Evolutionary conservation across 2,329 filamentous ascomycete genomes (phyloP), one percentile per base, ranked within the genome.

Genomic region (Drechslerella dactyloides): DNA sequence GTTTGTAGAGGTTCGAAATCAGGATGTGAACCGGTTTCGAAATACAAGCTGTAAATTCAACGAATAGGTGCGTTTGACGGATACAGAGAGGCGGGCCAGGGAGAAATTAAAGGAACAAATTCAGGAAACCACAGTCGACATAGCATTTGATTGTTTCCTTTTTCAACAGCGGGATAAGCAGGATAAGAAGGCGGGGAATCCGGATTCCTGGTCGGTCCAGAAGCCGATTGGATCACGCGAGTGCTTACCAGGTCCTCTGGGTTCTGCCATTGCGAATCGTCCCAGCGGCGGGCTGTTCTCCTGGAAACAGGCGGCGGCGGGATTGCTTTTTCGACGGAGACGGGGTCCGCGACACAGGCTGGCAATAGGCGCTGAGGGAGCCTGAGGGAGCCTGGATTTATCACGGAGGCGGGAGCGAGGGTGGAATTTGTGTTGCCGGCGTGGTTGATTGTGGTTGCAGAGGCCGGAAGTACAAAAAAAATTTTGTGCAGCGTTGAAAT

Each of bases 231-330:
- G 46, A 58, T 69, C 57, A 44, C 40, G 30, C 40, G 8, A 33
- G 27, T 4, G 50, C 66, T 58, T 64, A 64, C 66, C 66, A 60
- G 58, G 55, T 48, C 48, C 59, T 58, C 54, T 59, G 55, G 53
- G 54, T 64, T 70, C 59, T 63, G 66, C 66, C 66, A 70, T 70
- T 59, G 52, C 51, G 21, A 54, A 37, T 44, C 23, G 30, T 58
- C 33, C 58, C 40, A 56, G 65, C 65, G 59, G 59, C 54, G 6
- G 44, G 11, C 44, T 60, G 48, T 64, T 27, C 44, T 64, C 61
- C 66, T 23, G 66, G 42, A 37, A 70, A 52, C 21, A 24, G 51
- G 51, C 53, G 57, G 55, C 58, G 37, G 52, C 50, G 66, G 56
- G 65, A 63, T 62, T 62, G 11, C 5, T 42, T 42, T 42, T 42